Evolutionary conservation across 805 yeast genomes (phyloP).

Genomic region (Ogataea ganodermae): DNA sequence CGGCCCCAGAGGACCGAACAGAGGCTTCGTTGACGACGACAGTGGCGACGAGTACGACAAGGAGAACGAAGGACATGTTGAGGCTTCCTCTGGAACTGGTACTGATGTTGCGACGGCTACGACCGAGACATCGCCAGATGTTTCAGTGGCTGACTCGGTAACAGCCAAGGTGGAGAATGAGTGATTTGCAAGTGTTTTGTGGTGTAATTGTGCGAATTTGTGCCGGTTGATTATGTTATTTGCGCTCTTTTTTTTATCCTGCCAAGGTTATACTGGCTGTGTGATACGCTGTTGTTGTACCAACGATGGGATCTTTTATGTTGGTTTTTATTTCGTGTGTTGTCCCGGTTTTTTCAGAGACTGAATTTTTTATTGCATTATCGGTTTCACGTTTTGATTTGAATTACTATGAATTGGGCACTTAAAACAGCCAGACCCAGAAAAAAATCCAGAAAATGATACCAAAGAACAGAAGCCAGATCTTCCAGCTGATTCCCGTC

Average conservation of each 20-base stretch:
- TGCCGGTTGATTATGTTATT: neutral
- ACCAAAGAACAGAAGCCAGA: constrained; percentile 55
- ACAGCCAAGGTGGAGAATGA: no score
- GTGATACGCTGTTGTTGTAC: neutral
- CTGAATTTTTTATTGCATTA: neutral
- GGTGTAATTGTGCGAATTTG: no score
- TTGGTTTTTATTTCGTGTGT: neutral
- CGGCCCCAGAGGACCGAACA: constrained; percentile 10
- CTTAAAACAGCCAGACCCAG: constrained; percentile 39
- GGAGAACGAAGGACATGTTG: neutral
- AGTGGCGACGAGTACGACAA: no score
- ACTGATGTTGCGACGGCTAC: neutral
- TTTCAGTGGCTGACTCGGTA: neutral
- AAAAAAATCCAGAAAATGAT: constrained; percentile 48
- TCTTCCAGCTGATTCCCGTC: constrained; percentile 63
- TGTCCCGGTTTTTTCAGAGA: neutral
- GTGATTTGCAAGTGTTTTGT: no score
- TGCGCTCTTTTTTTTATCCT: neutral
- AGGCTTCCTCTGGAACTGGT: neutral
- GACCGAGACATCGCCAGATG: neutral
- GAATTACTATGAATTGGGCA: neutral
- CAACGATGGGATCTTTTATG: neutral
- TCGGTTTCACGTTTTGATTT: constrained; percentile 1
- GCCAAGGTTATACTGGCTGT: no score
- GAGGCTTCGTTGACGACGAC: neutral